Conservation (phyloP, 176 grass and related monocot species). For the Oryza glaberrima region DNA sequence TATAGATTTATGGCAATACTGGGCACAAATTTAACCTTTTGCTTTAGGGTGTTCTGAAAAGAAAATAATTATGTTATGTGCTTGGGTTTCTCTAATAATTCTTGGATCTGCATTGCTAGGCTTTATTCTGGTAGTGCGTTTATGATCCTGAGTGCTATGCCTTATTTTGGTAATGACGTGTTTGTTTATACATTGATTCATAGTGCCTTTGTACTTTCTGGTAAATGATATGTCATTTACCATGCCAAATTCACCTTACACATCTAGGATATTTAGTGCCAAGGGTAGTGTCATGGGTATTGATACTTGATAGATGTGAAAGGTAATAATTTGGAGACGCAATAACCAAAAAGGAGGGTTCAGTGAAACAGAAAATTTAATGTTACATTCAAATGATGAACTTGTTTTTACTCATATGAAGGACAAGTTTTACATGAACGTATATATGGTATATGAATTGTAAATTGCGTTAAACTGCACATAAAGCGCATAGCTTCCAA, state of each 20-base stretch:
- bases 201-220: not conserved
- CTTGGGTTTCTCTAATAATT: not conserved
- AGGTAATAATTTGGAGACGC: not conserved
- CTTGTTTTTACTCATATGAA: not conserved
- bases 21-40: not conserved
- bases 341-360: not conserved
- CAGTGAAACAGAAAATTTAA: not conserved
- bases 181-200: not conserved
- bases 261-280: not conserved
- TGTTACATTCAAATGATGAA: slow-evolving; percentile 6
- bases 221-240: not conserved
- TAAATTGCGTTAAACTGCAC: not conserved
- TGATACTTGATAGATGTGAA: not conserved
- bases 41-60: not conserved
- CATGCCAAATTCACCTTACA: not conserved
- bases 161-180: not conserved
- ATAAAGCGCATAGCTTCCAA: too few relatives aligned
- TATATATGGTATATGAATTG: not conserved
- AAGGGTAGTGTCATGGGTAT: not conserved
- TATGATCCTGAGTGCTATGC: not conserved
- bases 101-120: not conserved
- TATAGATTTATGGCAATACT: not conserved
- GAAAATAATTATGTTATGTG: not conserved
- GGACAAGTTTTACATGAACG: not conserved
- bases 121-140: not conserved